Base-by-base conservation (phyloP, 2,329 filamentous ascomycete species). In the Chaetomiaceae sp. region DNA sequence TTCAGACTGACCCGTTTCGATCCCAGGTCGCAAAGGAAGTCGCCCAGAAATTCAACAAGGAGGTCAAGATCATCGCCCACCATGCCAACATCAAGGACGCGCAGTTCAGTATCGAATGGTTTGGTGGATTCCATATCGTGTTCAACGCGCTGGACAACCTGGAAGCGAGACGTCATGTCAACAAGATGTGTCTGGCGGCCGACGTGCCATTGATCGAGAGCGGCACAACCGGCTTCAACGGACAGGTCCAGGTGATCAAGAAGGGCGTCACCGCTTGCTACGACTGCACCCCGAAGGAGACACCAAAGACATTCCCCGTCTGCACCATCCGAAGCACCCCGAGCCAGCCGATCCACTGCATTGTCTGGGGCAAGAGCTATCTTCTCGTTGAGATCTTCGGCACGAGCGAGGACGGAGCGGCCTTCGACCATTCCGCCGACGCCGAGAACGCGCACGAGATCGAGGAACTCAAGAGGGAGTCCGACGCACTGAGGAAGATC, bases 61-160 rank as follows among this genome's bases (percentile, higher is more conserved):
- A 83, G 55, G 86, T 89, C 60, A 89, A 86, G 66, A 86, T 99
- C 60, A 81, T 89, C 61, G 89, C 93, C 25, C 83, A 96, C 63
- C 90, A 96, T 71, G 89, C 87, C 56, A 96, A 97, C 64, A 96
- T 99, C 71, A 97, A 96, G 69, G 91, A 97, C 57, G 63, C 77
- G 6, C 77, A 86, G 56, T 99, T 97, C 72, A 87, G 86, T 60
- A 81, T 96, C 49, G 81, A 85, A 44, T 99, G 92, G 88, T 99
- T 96, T 66, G 77, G 81, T 59, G 70, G 75, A 7, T 99, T 97
- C 66, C 77, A 78, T 43, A 73, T 97, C 21, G 91, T 96, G 8
- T 97, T 99, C 76, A 99, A 99, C 69, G 93, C 93, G 45, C 78
- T 99, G 34, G 93, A 99, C 70, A 99, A 99, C 61, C 75, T 99